A percentile compares a stretch with the other conserved stretches of the same genome.
These are phyloP conservation scores for Diaporthe vexans DNA, from an alignment of 2,329 filamentous ascomycete species.

Conservation along the genomic window DNA sequence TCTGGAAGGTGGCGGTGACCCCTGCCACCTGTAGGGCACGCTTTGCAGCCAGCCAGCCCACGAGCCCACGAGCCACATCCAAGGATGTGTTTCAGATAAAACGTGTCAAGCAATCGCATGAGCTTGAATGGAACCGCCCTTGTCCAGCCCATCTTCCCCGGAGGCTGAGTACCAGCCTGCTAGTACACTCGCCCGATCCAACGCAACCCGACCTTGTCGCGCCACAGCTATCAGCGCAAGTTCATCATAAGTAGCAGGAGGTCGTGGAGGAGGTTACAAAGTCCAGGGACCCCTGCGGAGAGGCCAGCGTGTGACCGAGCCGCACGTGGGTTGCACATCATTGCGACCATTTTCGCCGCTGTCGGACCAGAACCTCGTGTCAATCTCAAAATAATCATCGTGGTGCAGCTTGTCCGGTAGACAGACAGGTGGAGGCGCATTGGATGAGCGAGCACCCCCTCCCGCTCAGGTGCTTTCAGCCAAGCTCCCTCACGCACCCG, in stretches of 20 bases:
- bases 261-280: background rate
- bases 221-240: background rate
- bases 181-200: background rate
- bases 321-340: background rate
- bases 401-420: background rate
- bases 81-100: slow-evolving; percentile 28
- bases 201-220: background rate
- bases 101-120: slow-evolving; percentile 4
- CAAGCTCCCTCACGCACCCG: background rate
- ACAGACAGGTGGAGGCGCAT: no score
- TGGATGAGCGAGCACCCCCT: background rate
- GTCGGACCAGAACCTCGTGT: background rate
- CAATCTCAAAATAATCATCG: background rate
- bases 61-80: slow-evolving; percentile 9
- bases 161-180: background rate
- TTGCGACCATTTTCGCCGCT: background rate
- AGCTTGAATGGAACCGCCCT: background rate
- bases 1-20: slow-evolving; percentile 9
- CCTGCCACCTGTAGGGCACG: background rate
- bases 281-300: background rate
- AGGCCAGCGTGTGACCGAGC: background rate
- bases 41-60: background rate
- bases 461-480: background rate
- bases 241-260: background rate
- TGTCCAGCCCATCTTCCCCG: no score